Base-by-base conservation (phyloP, 2,329 filamentous ascomycete genomes). In the Hypoxylon rubiginosum region DNA sequence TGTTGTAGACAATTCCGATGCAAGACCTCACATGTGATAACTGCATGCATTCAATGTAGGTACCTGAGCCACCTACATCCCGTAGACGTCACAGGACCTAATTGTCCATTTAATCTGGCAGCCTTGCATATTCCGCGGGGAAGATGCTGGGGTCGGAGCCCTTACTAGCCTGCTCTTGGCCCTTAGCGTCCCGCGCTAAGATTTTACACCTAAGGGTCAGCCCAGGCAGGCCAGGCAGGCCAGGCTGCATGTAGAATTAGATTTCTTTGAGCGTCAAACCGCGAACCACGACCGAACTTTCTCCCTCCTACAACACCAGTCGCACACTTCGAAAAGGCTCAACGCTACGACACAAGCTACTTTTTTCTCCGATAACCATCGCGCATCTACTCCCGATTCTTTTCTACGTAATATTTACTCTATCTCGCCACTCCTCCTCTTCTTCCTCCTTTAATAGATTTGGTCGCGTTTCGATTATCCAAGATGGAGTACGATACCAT, bases 401-500 rank as follows among this genome's bases (percentile, higher is more conserved):
- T 26, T 17, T 8, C 32, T 17, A n/a, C 26, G 11, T 15, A 15
- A 10, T n/a, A 21, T 19, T 11, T 17, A 36, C n/a, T 15, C 17
- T 7, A 24, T 26, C 17, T 41, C 34, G 15, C 10, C 9, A 26
- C 17, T n/a, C n/a, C 17, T 11, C 9, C 7, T 4, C 45, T 30
- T 17, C 43, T 26, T 48, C 26, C 7, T 26, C n/a, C 6, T 19
- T 4, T 10, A 43, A 9, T 43, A 2, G 19, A n/a, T 17, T 5
- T 13, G 3, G 15, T 41, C 36, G 36, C 39, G 39, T 15, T 13
- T 13, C 51, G 50, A 43, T 43, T n/a, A 19, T 43, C 30, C 34
- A 58, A 36, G 32, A 87, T 88, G 86, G 85, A 88, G 71, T 88
- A 88, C 78, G 86, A 89, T 36, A 86, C 88, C 84, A 83, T 85